Base-by-base conservation (phyloP, 257 asterid species). In the Solanum ossicruentum region DNA sequence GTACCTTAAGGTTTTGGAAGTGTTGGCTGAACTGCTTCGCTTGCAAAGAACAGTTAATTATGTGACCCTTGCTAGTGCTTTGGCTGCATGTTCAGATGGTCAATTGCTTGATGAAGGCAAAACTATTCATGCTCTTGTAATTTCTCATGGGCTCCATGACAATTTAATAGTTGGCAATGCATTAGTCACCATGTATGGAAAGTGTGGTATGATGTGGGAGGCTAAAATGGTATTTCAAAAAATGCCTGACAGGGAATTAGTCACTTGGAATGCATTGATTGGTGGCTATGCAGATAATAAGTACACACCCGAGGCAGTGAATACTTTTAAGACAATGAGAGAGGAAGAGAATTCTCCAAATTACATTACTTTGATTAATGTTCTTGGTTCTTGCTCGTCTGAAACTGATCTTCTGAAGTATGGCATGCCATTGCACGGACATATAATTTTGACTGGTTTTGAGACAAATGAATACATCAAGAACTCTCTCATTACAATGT, bases 101-200 rank as follows among this genome's bases (percentile, higher is more conserved):
- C 92, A 88, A 47, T 87, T 86, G 89, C 86, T 88, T 28, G 83
- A 85, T 84, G 93, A 90, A 90, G 98, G 98, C 78, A 93, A 73
- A 88, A 80, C 83, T 28, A 83, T 92, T 65, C 98, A 95, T 86
- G 93, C 93, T 79, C 93, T 90, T 87, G 91, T 87, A 23, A 85
- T 90, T 83, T 56, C 90, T 39, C 89, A 90, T 23, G 98, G 98
- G 71, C 88, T 93, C 81, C 94, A 82, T 41, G 88, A 85, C 55
- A 91, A 92, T 90, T 84, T 89, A 89, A 86, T 94, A 21, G 97
- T 95, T 70, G 95, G 97, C 72, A 95, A 94, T 93, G 99, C 99
- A 21, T 84, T 95, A 77, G 92, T 95, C 81, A 92, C 98, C 85
- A 91, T 94, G 98, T 95, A 95, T 39, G 97, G 97, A 3, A 95